Evolutionary conservation across 257 asterid genomes (phyloP).

Genomic region (Ocimum tenuiflorum): DNA sequence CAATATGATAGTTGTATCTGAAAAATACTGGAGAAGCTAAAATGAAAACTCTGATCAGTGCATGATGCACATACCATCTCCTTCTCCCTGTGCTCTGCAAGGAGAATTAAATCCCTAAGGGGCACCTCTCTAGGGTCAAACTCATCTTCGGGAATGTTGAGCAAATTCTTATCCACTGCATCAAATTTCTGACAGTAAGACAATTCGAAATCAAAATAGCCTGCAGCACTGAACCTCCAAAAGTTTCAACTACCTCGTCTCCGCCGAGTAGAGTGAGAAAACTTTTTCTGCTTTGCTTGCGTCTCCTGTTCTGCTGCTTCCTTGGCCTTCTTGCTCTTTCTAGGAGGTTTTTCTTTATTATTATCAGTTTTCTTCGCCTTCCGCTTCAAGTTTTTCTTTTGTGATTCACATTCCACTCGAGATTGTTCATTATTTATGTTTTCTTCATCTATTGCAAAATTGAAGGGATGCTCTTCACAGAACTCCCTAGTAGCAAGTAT

Average conservation of each 20-base stretch:
- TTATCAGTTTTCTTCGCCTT: constrained; percentile 37
- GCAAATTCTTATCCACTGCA: constrained; percentile 63
- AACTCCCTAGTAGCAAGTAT: constrained; percentile 25
- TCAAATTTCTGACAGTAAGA: constrained; percentile 14
- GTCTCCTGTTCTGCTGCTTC: constrained; percentile 40
- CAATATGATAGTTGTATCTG: not conserved
- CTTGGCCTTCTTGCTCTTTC: constrained; percentile 49
- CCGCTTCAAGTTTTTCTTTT: constrained; percentile 30
- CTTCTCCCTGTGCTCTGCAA: constrained; percentile 75
- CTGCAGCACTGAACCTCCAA: constrained; percentile 11
- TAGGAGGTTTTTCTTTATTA: constrained; percentile 46
- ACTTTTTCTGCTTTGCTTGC: constrained; percentile 53
- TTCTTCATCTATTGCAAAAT: constrained; percentile 34
- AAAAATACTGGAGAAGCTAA: not conserved
- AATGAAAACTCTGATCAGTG: not conserved
- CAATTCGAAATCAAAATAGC: constrained; percentile 1
- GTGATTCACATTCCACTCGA: constrained; percentile 39
- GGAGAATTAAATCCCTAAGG: constrained; percentile 67
- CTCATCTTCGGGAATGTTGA: constrained; percentile 73
- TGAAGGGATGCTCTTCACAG: constrained; percentile 27
- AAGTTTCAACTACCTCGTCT: constrained; percentile 46
- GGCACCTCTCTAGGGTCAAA: constrained; percentile 53
- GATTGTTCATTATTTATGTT: constrained; percentile 28
- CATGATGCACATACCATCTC: constrained; percentile 33
- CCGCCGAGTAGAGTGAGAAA: constrained; percentile 64